Evolutionary conservation across 768 basidiomycete species (phyloP).

Genomic region (Mycena olivaceomarginata): DNA sequence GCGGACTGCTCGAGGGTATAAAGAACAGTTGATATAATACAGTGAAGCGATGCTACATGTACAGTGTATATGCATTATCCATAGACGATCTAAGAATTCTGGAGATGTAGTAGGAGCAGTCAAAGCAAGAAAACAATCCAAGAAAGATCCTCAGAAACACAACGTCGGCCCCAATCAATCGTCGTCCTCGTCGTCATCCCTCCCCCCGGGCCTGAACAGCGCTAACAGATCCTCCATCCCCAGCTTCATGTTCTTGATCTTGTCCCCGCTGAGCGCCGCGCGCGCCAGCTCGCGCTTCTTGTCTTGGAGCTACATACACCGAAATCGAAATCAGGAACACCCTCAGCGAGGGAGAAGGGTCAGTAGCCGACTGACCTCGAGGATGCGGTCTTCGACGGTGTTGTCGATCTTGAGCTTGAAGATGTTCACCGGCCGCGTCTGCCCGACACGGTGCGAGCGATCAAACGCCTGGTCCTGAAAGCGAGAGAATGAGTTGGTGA

Average conservation of each 20-base stretch:
- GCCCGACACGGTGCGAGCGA: constrained; percentile 92
- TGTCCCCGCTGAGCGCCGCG: constrained; percentile 92
- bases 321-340: constrained; percentile 13
- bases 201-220: constrained; percentile 78
- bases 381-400: constrained; percentile 92
- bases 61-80: too few relatives aligned
- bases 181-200: constrained; percentile 75
- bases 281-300: constrained; percentile 90
- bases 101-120: too few relatives aligned
- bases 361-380: constrained; percentile 66
- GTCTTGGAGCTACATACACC: constrained; percentile 82
- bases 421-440: constrained; percentile 90
- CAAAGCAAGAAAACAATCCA: too few relatives aligned
- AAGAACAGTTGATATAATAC: too few relatives aligned
- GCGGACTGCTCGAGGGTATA: too few relatives aligned
- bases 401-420: constrained; percentile 92
- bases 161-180: not conserved
- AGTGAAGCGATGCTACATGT: too few relatives aligned
- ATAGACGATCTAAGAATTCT: too few relatives aligned
- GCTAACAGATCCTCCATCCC: constrained; percentile 91
- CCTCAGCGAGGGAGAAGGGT: not conserved
- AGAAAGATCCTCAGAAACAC: too few relatives aligned
- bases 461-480: constrained; percentile 94
- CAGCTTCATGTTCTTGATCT: constrained; percentile 89
- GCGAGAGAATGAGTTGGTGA: not conserved